These are phyloP conservation scores for Syzygium syzygioides DNA, from an alignment of 441 rosid species.

Conservation along the genomic window DNA sequence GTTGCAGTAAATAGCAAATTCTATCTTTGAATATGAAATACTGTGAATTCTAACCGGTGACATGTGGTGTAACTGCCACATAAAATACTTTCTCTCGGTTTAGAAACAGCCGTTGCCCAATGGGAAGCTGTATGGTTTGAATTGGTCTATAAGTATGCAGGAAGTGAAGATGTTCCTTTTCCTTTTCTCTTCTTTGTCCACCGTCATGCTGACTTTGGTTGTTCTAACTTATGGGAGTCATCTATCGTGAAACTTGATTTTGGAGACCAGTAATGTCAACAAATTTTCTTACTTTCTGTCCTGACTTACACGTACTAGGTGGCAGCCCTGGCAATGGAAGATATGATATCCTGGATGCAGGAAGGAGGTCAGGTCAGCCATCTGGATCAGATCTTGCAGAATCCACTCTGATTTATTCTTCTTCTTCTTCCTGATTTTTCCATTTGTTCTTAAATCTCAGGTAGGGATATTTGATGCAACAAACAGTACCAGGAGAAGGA, in stretches of 20 bases:
- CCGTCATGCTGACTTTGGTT: neutral
- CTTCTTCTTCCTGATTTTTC: conserved; percentile 8
- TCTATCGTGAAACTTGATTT: neutral
- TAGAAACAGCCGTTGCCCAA: neutral
- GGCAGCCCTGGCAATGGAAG: conserved; percentile 99
- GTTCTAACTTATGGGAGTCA: neutral
- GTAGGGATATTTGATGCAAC: conserved; percentile 99
- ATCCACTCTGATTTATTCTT: neutral
- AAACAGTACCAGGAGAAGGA: conserved; percentile 73
- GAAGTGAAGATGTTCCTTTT: neutral
- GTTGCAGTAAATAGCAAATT: neutral
- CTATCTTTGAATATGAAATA: neutral
- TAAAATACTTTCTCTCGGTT: neutral
- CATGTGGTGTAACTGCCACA: neutral
- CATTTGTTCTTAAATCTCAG: conserved; percentile 31
- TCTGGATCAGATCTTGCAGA: conserved; percentile 1
- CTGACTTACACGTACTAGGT: conserved; percentile 88
- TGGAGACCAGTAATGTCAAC: conserved; percentile 20
- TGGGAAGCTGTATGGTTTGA: neutral
- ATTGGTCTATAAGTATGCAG: neutral
- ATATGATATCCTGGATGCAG: conserved; percentile 99
- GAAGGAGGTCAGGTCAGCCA: conserved; percentile 97
- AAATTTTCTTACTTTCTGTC: conserved; percentile 59
- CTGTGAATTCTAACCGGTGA: neutral
- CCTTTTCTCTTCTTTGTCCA: neutral